Percentiles rank a stretch among this genome's conserved stretches.
phyloP scores from a whole-genome alignment of 2,329 filamentous ascomycete species.

The Fusarium albidum region DNA sequence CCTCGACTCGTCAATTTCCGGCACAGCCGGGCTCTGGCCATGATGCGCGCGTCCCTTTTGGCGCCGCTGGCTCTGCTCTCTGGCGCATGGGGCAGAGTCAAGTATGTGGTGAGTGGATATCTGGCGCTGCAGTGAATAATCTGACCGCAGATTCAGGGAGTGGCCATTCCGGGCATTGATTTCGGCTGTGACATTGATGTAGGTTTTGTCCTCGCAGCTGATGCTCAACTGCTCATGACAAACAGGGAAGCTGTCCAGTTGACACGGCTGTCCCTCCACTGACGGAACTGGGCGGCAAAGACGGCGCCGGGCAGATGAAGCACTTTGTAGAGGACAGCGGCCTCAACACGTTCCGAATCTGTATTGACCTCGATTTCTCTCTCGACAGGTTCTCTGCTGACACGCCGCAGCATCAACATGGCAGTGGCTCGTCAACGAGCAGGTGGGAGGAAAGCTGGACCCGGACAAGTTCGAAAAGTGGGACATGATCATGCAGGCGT shows the following conservation, averaged over 20 bases:
- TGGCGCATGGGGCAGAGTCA: slow-evolving; percentile 15
- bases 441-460: slow-evolving; percentile 60
- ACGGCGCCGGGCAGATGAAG: slow-evolving; percentile 61
- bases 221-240: neutral
- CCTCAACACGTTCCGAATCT: slow-evolving; percentile 65
- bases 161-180: slow-evolving; percentile 57
- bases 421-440: slow-evolving; percentile 66
- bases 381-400: slow-evolving; percentile 6
- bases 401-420: slow-evolving; percentile 50
- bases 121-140: neutral
- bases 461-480: slow-evolving; percentile 58
- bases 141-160: slow-evolving; percentile 39
- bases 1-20: neutral
- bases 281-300: slow-evolving; percentile 42
- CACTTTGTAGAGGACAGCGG: slow-evolving; percentile 61
- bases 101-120: slow-evolving; percentile 20
- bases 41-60: slow-evolving; percentile 16
- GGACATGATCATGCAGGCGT: slow-evolving; percentile 63
- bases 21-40: neutral
- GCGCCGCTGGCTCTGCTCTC: slow-evolving; percentile 11
- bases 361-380: slow-evolving; percentile 17
- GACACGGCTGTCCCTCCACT: slow-evolving; percentile 47
- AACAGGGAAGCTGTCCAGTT: slow-evolving; percentile 50
- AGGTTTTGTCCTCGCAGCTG: slow-evolving; percentile 3
- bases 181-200: slow-evolving; percentile 58